These are phyloP conservation scores for Trichoderma harzianum DNA, from an alignment of 2,329 filamentous ascomycete genomes.

Conservation along the genomic window DNA sequence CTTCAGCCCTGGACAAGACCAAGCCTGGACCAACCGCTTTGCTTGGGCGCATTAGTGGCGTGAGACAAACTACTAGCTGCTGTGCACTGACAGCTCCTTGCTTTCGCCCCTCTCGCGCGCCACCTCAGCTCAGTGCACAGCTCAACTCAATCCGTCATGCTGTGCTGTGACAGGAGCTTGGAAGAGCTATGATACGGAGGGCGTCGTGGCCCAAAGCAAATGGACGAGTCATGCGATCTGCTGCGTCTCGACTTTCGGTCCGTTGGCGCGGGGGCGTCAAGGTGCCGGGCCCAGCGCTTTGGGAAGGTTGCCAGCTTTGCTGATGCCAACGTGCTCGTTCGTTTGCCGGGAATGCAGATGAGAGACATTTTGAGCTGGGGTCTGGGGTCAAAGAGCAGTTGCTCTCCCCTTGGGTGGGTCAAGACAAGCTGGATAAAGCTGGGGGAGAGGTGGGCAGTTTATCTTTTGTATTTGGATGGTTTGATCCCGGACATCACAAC, in stretches of 20 bases:
- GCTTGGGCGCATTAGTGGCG: constrained; percentile 5
- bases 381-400: constrained; percentile 8
- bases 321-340: not conserved
- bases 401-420: constrained; percentile 6
- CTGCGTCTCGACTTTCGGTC: not conserved
- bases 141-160: not conserved
- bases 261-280: constrained; percentile 4
- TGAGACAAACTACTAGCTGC: constrained; percentile 17
- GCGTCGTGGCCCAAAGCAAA: not conserved
- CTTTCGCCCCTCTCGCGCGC: constrained; percentile 9
- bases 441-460: not conserved
- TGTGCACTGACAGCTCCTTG: constrained; percentile 17
- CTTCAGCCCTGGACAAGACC: constrained; percentile 15
- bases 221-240: constrained; percentile 3
- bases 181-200: not conserved
- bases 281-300: not conserved
- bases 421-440: not conserved
- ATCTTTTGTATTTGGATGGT: constrained; percentile 6
- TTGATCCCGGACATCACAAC: constrained; percentile 4
- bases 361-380: constrained; percentile 7
- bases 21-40: not conserved
- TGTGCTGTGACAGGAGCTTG: not conserved
- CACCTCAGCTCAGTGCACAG: constrained; percentile 9
- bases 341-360: not conserved
- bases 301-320: not conserved